Base-by-base conservation (phyloP, 2,329 filamentous ascomycete species). In the Lachnellula suecica region DNA sequence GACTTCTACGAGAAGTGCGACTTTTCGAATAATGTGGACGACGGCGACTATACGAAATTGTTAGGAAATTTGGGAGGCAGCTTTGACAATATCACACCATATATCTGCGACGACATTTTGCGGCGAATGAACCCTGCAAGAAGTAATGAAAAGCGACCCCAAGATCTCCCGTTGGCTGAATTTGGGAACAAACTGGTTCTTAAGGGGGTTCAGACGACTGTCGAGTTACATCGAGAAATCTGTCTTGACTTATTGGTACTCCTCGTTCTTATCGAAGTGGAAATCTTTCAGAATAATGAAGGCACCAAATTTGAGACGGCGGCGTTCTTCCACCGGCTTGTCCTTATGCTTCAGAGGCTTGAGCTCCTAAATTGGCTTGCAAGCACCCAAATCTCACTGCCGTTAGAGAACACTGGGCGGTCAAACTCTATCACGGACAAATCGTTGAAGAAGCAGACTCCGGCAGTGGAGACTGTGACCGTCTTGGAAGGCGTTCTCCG, bases 201-300 rank as follows among this genome's bases (percentile, higher is more conserved):
- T 10, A 85, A 85, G 56, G 87, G 90, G 6, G 84, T 89, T 0
- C 88, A 93, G 64, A 91, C 97, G 66, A 87, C 82, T 11, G 80
- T 94, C 6, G 79, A 87, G 46, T 72, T 89, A 27, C 87, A 88
- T 54, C 85, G 85, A 72, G 83, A 83, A 54, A 76, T 94, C 8
- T 83, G 95, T 46, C 84, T 95, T 57, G 91, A 93, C 64, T 82
- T 97, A 52, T 74, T 97, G 2, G 79, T 94, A 2, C 78, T 99
- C 6, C 77, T 96, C 15, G 80, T 94, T 9, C 91, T 97, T 68
- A 87, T 97, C 78, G 88, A 94, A 67, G 86, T 85, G 35, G 90
- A 94, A 65, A 81, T 89, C 48, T 88, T 92, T 52, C 82, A 85
- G 59, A 84, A 87, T 38, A 84, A 90, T 37, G 82, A 88, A 15